Base-by-base conservation (phyloP, 2,329 filamentous ascomycete species). In the Fusarium siculi region DNA sequence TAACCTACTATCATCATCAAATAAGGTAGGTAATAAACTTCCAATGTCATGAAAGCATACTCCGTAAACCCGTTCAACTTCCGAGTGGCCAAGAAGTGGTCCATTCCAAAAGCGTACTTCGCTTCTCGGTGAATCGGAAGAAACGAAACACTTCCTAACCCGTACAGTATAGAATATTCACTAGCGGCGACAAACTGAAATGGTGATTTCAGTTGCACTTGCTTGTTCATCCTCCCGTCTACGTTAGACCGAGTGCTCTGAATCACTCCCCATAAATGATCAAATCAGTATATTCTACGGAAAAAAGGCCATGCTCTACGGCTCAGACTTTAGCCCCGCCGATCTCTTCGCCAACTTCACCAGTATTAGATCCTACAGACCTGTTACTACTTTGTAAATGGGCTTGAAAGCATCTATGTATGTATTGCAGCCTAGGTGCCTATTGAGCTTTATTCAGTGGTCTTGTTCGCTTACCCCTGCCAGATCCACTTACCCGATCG, bases 401-500 rank as follows among this genome's bases (percentile, higher is more conserved):
- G 25, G 46, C 52, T 52, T 55, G 39, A 36, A 44, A 46, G 25
- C 23, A 39, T 28, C 23, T 23, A 28, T 30, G 34, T 16, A 14
- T 14, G 32, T 32, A 32, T n/a, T 40, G 23, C 36, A 37, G 49
- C 30, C 30, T 30, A 30, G 28, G 28, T 30, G 28, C 37, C 32
- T 40, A 46, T 44, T 56, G 32, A 32, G 34, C 30, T 21, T 42
- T 53, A 63, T 34, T 62, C 34, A 42, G 37, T 44, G 25, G 32
- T 28, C 47, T 69, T 53, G 50, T 43, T 69, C 60, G 47, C 37
- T 21, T 36, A 52, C 64, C 68, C 72, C 63, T 62, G 56, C 50
- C 39, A 14, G 7, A 10, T 37, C 44, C 40, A 61, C 66, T 72
- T 71, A 56, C 79, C 80, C 66, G 67, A 80, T 82, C 69, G 79